A percentile compares a stretch with the other conserved stretches of the same genome.
Conservation (phyloP, 306 rosid genomes). For the Pterocarpus santalinus region DNA sequence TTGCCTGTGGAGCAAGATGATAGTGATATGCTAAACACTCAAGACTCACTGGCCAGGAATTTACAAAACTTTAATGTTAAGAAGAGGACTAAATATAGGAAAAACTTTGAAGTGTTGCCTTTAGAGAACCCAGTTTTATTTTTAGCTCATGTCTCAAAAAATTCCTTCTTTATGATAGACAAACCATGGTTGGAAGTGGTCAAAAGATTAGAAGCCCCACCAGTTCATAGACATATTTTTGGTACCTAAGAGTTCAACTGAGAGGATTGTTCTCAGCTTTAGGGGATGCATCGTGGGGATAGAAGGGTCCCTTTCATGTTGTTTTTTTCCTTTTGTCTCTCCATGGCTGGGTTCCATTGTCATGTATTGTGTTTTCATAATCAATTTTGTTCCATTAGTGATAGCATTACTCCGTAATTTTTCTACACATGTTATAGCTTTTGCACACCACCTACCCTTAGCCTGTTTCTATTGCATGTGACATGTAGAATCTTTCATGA, state of each 20-base stretch:
- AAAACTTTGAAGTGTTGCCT: slow-evolving; percentile 70
- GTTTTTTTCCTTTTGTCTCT: slow-evolving; percentile 32
- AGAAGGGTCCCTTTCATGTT: slow-evolving; percentile 36
- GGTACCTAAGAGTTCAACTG: slow-evolving; percentile 62
- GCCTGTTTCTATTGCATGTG: neutral
- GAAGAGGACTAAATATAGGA: slow-evolving; percentile 67
- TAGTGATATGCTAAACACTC: slow-evolving; percentile 54
- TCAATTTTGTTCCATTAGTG: slow-evolving; percentile 59
- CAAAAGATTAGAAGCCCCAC: slow-evolving; percentile 73
- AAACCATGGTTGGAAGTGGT: slow-evolving; percentile 94
- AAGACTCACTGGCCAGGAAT: slow-evolving; percentile 59
- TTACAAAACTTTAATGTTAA: slow-evolving; percentile 57
- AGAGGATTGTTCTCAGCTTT: slow-evolving; percentile 52
- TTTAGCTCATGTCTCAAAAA: slow-evolving; percentile 74
- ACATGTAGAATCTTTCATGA: neutral
- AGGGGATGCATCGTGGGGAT: slow-evolving; percentile 43
- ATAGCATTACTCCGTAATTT: slow-evolving; percentile 41
- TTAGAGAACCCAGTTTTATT: slow-evolving; percentile 78
- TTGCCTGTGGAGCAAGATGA: slow-evolving; percentile 84
- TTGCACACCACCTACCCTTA: too few relatives aligned
- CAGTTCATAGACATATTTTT: slow-evolving; percentile 90
- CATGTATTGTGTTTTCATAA: slow-evolving; percentile 65
- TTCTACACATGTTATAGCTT: neutral
- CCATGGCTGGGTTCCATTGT: slow-evolving; percentile 58
- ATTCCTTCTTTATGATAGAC: slow-evolving; percentile 75